These are phyloP conservation scores for Pseudocercospora eumusae DNA, from an alignment of 2,329 filamentous ascomycete genomes.

Conservation along the genomic window DNA sequence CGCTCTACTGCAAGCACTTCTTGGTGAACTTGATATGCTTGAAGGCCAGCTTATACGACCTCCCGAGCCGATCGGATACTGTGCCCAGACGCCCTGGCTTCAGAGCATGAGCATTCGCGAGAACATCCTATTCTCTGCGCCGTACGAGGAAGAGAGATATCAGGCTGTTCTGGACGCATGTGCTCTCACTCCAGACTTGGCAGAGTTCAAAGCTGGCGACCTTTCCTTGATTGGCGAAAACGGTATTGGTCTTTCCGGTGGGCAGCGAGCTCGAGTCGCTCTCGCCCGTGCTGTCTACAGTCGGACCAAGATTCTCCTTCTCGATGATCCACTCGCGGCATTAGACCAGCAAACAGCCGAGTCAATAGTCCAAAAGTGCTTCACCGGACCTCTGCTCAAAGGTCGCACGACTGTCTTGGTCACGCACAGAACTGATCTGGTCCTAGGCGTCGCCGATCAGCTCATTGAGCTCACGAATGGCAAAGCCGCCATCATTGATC, in stretches of 20 bases:
- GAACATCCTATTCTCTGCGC: constrained; percentile 65
- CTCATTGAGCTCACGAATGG: constrained; percentile 70
- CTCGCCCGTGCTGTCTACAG: constrained; percentile 52
- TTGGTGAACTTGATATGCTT: constrained; percentile 60
- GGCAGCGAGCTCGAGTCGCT: constrained; percentile 51
- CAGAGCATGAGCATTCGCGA: constrained; percentile 70
- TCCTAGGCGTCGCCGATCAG: constrained; percentile 70
- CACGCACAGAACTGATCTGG: constrained; percentile 69
- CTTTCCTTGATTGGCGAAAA: constrained; percentile 54
- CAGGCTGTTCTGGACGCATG: constrained; percentile 68
- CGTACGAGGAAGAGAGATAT: constrained; percentile 69
- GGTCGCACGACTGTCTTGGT: constrained; percentile 60
- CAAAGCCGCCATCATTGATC: constrained; percentile 44
- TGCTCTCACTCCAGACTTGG: constrained; percentile 62
- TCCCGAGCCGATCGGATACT: constrained; percentile 62
- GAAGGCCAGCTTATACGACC: constrained; percentile 55
- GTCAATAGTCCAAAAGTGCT: constrained; percentile 58
- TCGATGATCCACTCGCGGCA: constrained; percentile 52
- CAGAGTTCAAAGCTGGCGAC: constrained; percentile 65
- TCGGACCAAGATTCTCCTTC: constrained; percentile 48
- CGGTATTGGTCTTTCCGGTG: constrained; percentile 51
- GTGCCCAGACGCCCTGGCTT: constrained; percentile 66
- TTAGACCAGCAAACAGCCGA: constrained; percentile 64
- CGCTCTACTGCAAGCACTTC: constrained; percentile 59
- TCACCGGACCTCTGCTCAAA: constrained; percentile 57